Base-by-base conservation (phyloP, 129 eudicot genomes). In the Silybum marianum region DNA sequence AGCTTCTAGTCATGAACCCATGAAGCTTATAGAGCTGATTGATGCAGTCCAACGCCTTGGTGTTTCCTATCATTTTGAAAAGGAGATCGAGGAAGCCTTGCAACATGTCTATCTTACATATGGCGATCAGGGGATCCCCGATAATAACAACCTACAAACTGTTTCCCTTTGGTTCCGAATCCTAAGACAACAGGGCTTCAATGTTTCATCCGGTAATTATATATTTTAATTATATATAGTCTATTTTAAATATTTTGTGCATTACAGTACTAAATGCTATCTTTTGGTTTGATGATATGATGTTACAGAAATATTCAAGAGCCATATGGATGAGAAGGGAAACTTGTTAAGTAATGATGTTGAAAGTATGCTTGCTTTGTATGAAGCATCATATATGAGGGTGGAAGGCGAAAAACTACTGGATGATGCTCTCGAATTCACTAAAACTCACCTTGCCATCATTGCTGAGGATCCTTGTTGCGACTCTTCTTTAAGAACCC, bases 1-100 rank as follows among this genome's bases (percentile, higher is more conserved):
- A 26, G 72, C n/a, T 12, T 24, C 72, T 69, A 28, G 30, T 14
- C 22, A 69, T 69, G 73, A 71, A 7, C 75, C 28, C n/a, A 9
- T 71, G 25, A 3, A 71, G 26, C 11, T 18, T 4, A 34, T 71
- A 3, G 14, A n/a, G n/a, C 51, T 71, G 4, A 36, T 36, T 38
- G 75, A 71, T 36, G 51, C 46, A n/a, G 18, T 71, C 14, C 75
- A 71, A 32, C 75, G 75, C 2, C 75, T 71, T 71, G 75, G 75
- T 12, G 21, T 71, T 36, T 51, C 75, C 51, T 71, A 71, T 71
- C 75, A 71, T 71, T 71, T 71, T 21, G 75, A 71, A 34, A 2
- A 30, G 23, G 75, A 71, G 16, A 71, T 71, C 7, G 75, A 71
- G 24, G 75, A 71, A 71, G 26, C 51, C 25, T 71, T 71, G 26